Conservation (phyloP, 2,329 filamentous ascomycete species). For the Setomelanomma holmii region DNA sequence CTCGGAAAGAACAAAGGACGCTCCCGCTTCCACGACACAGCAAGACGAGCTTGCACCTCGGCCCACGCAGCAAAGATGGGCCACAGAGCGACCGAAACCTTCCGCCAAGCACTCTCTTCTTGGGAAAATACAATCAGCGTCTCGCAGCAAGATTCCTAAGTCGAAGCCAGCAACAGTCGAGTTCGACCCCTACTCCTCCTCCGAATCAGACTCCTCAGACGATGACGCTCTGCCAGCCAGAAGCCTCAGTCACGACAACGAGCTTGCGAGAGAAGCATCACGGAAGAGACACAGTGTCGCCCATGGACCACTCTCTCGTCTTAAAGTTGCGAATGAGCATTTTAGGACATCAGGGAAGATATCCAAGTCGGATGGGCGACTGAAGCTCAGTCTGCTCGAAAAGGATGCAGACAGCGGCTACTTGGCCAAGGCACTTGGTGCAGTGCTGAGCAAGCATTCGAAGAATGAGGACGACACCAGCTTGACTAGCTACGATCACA, state of each 20-base stretch:
- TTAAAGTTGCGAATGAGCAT: constrained; percentile 69
- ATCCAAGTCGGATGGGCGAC: constrained; percentile 71
- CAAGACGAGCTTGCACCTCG: constrained; percentile 16
- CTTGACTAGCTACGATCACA: constrained; percentile 22
- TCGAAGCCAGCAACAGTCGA: constrained; percentile 33
- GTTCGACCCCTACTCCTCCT: constrained; percentile 40
- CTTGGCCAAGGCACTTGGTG: constrained; percentile 74
- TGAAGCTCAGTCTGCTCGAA: constrained; percentile 72
- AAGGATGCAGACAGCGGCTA: constrained; percentile 75
- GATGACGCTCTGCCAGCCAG: constrained; percentile 27
- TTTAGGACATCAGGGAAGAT: constrained; percentile 71
- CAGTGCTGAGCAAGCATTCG: constrained; percentile 66
- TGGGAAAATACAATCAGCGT: constrained; percentile 21
- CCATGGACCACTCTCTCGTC: constrained; percentile 56
- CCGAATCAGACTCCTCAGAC: constrained; percentile 35
- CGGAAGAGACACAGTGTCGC: constrained; percentile 15
- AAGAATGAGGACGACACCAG: constrained; percentile 45
- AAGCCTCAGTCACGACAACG: constrained; percentile 23
- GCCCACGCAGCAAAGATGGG: constrained; percentile 34
- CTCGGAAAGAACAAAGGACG: background rate
- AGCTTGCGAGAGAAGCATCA: constrained; percentile 10
- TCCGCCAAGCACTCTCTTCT: constrained; percentile 29
- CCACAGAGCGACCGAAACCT: constrained; percentile 40
- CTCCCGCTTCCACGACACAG: background rate
- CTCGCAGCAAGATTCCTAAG: constrained; percentile 1